Conservation (phyloP, 371 early-diverging fungal species). For the Lichtheimia hyalospora region DNA sequence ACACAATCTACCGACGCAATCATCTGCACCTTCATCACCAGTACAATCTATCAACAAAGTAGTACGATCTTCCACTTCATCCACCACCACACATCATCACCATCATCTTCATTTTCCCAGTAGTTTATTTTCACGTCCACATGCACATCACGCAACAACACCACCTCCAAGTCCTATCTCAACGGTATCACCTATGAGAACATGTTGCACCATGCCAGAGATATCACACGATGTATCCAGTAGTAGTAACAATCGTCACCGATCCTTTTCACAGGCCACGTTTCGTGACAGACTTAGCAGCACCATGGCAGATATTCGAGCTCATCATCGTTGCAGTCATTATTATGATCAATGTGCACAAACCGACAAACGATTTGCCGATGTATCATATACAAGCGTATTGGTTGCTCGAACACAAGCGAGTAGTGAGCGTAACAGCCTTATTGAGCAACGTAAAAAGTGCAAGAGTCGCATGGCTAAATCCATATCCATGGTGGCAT, state of each 20-base stretch:
- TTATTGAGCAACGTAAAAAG: conserved; percentile 16
- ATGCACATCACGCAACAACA: background rate
- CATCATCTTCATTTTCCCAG: background rate
- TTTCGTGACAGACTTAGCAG: conserved; percentile 18
- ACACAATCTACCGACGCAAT: background rate
- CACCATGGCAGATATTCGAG: conserved; percentile 18
- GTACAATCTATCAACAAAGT: background rate
- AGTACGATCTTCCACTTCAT: too few species aligned
- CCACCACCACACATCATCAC: too few species aligned
- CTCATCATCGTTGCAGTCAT: conserved; percentile 18
- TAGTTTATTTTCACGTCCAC: conserved; percentile 5
- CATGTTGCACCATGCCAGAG: background rate
- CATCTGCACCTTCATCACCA: conserved; percentile 4
- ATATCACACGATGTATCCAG: background rate
- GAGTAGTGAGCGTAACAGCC: conserved; percentile 12
- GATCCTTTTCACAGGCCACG: conserved; percentile 11
- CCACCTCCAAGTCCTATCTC: background rate
- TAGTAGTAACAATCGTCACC: background rate
- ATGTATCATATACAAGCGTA: conserved; percentile 20
- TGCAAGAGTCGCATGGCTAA: conserved; percentile 17
- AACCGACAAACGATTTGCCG: conserved; percentile 23
- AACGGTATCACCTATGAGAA: background rate
- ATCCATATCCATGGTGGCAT: conserved; percentile 19
- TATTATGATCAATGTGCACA: conserved; percentile 15
- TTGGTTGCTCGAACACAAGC: conserved; percentile 25